These are phyloP conservation scores for Hemisphaericaspora subhashii DNA, from an alignment of 1,139 yeast genomes.

Conservation along the genomic window DNA sequence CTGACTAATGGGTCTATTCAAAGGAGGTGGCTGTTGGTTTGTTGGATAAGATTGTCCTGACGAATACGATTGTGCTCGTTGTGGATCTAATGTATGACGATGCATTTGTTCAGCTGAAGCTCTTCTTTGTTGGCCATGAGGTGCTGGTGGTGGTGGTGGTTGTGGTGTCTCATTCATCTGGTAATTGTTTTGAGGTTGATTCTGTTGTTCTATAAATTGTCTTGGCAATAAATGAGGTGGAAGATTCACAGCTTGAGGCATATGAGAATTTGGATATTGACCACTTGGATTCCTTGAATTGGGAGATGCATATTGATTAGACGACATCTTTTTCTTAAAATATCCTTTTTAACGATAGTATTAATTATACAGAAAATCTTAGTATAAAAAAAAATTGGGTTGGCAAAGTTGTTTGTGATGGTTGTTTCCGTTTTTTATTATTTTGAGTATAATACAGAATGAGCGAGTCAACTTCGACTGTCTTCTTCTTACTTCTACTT, in stretches of 20 bases:
- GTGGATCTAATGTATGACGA: slow-evolving; percentile 3
- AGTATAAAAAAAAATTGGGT: no score
- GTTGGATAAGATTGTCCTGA: slow-evolving; percentile 1
- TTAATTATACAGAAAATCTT: no score
- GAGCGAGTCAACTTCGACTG: no score
- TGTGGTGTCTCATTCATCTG: slow-evolving; percentile 9
- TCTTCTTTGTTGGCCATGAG: not conserved
- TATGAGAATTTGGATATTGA: slow-evolving; percentile 1
- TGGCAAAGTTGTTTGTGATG: no score
- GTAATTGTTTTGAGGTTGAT: slow-evolving; percentile 9
- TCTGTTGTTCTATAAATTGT: slow-evolving; percentile 21
- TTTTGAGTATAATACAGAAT: no score
- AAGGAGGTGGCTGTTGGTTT: not conserved
- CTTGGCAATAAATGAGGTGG: slow-evolving; percentile 41
- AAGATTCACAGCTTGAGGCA: slow-evolving; percentile 14
- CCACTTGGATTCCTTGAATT: not conserved
- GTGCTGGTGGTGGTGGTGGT: slow-evolving; percentile 7
- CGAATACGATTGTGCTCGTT: slow-evolving; percentile 3
- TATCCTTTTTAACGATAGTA: no score
- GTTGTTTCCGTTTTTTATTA: no score
- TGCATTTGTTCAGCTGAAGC: slow-evolving; percentile 3
- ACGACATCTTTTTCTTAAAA: slow-evolving; percentile 4
- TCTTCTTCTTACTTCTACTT: not conserved
- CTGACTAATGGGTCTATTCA: slow-evolving; percentile 3
- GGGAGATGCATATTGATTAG: slow-evolving; percentile 3